phyloP scores from a whole-genome alignment of 805 yeast species.

The Schwanniomyces pseudopolymorphus region DNA sequence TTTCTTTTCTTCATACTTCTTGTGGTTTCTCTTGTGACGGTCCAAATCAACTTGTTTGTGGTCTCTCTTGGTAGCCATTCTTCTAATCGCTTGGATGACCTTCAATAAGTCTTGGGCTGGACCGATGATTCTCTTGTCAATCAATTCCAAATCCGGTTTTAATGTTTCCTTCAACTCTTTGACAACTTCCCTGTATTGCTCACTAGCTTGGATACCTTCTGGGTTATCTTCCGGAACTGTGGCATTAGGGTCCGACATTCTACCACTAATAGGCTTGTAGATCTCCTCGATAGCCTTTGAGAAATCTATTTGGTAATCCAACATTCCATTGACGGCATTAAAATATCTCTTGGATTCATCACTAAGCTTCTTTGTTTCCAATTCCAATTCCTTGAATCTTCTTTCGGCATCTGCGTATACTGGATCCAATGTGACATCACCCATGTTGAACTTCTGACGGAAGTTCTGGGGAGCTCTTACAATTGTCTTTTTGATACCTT shows the following conservation, averaged over 20 bases:
- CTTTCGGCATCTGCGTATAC: conserved; percentile 96
- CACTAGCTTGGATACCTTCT: conserved; percentile 93
- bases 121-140: conserved; percentile 82
- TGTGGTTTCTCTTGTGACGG: conserved; percentile 68
- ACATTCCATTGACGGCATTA: conserved; percentile 89
- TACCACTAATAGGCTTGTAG: conserved; percentile 93
- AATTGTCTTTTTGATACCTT: conserved; percentile 79
- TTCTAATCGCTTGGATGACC: conserved; percentile 79
- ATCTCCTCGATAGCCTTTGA: conserved; percentile 95
- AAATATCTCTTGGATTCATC: conserved; percentile 90
- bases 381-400: conserved; percentile 88
- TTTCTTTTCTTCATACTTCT: conserved; percentile 76
- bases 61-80: conserved; percentile 92
- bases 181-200: conserved; percentile 85
- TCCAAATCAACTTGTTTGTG: conserved; percentile 95
- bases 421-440: conserved; percentile 59
- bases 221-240: conserved; percentile 91
- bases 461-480: conserved; percentile 88
- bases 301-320: conserved; percentile 90
- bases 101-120: conserved; percentile 91
- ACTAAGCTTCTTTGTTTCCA: conserved; percentile 83
- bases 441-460: conserved; percentile 91
- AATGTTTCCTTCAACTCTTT: conserved; percentile 80
- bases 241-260: conserved; percentile 85
- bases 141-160: conserved; percentile 90